Evolutionary conservation across 805 yeast species (phyloP).

Genomic region (Saturnispora kantuleensis): DNA sequence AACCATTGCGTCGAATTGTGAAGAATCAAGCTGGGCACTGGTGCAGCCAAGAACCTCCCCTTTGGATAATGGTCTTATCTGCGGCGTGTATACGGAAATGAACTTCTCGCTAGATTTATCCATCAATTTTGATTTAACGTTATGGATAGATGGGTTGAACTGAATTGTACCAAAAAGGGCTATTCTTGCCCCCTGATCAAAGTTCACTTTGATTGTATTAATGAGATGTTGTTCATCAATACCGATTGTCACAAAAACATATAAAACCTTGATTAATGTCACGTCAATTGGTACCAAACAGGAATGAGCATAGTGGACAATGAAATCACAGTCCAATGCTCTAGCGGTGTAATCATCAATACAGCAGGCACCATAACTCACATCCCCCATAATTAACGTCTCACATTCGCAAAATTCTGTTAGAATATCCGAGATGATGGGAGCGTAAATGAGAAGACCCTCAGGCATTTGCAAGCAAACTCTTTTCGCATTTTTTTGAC

Average conservation of each 20-base stretch:
- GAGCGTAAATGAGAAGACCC: conserved; percentile 79
- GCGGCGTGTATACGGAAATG: conserved; percentile 72
- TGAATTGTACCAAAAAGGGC: conserved; percentile 95
- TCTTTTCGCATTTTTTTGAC: conserved; percentile 60
- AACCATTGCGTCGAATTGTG: conserved; percentile 66
- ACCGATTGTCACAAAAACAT: conserved; percentile 87
- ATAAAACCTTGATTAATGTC: conserved; percentile 83
- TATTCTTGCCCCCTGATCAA: conserved; percentile 49
- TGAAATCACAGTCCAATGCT: conserved; percentile 85
- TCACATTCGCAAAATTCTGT: conserved; percentile 87
- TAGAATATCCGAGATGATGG: conserved; percentile 82
- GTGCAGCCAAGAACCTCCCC: conserved; percentile 98
- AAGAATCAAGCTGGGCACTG: conserved; percentile 63
- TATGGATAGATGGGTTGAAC: conserved; percentile 89
- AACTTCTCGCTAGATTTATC: conserved; percentile 30
- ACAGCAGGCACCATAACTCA: conserved; percentile 97
- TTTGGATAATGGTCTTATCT: conserved; percentile 81
- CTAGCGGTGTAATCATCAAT: conserved; percentile 94
- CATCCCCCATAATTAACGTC: conserved; percentile 95
- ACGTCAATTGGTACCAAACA: conserved; percentile 93
- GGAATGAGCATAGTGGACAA: conserved; percentile 95
- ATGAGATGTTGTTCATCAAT: conserved; percentile 78
- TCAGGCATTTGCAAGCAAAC: conserved; percentile 98
- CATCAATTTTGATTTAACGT: conserved; percentile 52
- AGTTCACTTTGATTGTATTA: conserved; percentile 66